Percentiles rank a stretch among this genome's conserved stretches.
Evolutionary conservation across 129 eudicot genomes (phyloP).

Genomic region (Smallanthus sonchifolius): DNA sequence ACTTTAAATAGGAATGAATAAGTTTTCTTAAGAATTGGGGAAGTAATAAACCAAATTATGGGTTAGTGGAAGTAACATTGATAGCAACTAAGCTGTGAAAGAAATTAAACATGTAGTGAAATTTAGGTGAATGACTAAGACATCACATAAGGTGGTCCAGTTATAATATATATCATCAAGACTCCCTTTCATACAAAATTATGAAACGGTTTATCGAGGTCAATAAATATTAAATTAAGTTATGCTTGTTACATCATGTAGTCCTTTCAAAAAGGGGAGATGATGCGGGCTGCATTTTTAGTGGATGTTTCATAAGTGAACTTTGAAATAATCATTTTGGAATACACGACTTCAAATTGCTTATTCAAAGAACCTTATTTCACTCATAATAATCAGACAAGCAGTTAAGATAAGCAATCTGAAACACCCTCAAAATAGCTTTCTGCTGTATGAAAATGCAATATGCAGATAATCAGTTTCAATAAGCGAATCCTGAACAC

Average conservation of each 20-base stretch:
- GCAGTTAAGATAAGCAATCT: neutral
- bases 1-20: neutral
- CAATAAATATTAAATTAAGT: neutral
- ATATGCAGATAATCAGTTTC: neutral
- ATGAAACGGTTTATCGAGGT: neutral
- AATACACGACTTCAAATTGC: neutral
- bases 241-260: conserved; percentile 3
- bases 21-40: neutral
- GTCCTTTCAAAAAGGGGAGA: conserved; percentile 6
- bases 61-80: conserved; percentile 12
- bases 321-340: neutral
- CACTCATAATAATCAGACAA: neutral
- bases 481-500: neutral
- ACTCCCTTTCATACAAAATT: neutral
- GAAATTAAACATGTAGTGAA: conserved; percentile 1
- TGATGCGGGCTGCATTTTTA: neutral
- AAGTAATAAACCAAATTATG: neutral
- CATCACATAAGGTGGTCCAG: neutral
- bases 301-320: neutral
- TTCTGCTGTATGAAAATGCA: neutral
- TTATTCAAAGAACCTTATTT: neutral
- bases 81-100: neutral
- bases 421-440: neutral
- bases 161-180: neutral
- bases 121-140: conserved; percentile 18